Base-by-base conservation (phyloP, 345 rosid species). In the Eucalyptus urophylla region DNA sequence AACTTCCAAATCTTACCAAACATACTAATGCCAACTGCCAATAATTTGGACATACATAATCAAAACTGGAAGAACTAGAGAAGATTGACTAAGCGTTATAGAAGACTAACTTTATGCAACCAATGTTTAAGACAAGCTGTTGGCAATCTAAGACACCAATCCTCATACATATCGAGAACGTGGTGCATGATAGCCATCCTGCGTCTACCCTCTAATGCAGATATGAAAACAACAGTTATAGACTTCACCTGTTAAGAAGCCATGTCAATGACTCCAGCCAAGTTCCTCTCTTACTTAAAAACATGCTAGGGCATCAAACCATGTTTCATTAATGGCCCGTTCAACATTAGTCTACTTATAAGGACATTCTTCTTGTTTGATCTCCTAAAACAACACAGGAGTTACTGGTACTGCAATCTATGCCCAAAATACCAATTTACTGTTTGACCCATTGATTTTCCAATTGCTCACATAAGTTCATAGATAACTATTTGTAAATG, bases 71-170 rank as follows among this genome's bases (percentile, higher is more conserved):
- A 25, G 49, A 85, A 86, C 29, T 40, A 33, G n/a, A 72, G 49
- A 56, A 50, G 44, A 43, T 7, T 43, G 47, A 37, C 25, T 25
- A 87, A 21, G 14, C n/a, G 24, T 58, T 19, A 31, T 5, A 37
- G 47, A 62, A 62, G 37, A 88, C 96, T 51, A 72, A 96, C 99
- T 97, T 97, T 97, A 11, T 92, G 91, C 91, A 97, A 86, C 99
- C 99, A 97, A 49, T 97, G 98, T 93, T 97, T 97, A 40, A 97
- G 96, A 29, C 95, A 95, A 50, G 98, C 95, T 11, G 99, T 97
- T 29, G 99, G 90, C 91, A 97, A 91, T 92, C 99, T 97, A 76
- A 90, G 93, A 91, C 99, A 96, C 99, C 99, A 97, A 92, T 96
- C 95, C 89, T 92, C 91, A 80, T 97, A 97, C 49, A 96, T 94